Percentiles rank a stretch among this genome's conserved stretches.
Conservation (phyloP, 345 rosid species). For the Brassica cretica region DNA sequence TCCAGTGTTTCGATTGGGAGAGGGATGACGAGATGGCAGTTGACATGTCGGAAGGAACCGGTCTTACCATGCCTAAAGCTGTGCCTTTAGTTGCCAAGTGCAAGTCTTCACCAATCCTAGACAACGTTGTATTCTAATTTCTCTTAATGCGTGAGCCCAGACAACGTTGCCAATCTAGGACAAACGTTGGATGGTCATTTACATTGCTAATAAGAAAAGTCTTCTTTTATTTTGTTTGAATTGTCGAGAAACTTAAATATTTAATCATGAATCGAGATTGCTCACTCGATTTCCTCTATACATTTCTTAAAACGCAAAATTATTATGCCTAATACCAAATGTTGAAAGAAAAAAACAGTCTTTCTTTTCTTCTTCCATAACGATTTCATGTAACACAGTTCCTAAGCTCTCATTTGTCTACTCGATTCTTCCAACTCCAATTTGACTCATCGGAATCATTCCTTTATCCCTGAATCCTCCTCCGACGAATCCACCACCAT, state of each 20-base stretch:
- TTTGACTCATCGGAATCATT: constrained; percentile 44
- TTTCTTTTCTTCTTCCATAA: constrained; percentile 1
- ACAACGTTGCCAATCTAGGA: too few species aligned
- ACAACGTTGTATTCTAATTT: not conserved
- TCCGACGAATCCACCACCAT: constrained; percentile 37
- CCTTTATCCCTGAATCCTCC: constrained; percentile 58
- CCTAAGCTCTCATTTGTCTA: constrained; percentile 26
- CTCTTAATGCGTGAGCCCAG: not conserved
- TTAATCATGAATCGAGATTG: constrained; percentile 9
- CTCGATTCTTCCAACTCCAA: constrained; percentile 59
- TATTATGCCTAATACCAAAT: constrained; percentile 21
- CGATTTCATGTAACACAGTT: not conserved
- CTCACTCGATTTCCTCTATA: constrained; percentile 23
- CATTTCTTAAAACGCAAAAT: constrained; percentile 20
- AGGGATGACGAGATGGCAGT: constrained; percentile 17
- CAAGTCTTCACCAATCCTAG: constrained; percentile 34
- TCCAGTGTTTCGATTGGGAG: constrained; percentile 46
- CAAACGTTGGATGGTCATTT: not conserved
- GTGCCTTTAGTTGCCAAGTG: constrained; percentile 33
- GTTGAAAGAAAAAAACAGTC: constrained; percentile 6
- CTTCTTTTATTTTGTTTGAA: not conserved
- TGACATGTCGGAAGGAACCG: constrained; percentile 44
- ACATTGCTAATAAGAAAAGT: not conserved
- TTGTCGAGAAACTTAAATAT: not conserved
- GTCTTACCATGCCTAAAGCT: constrained; percentile 39